phyloP scores from a whole-genome alignment of 371 early-diverging fungal species.

The Synchytrium microbalum region DNA sequence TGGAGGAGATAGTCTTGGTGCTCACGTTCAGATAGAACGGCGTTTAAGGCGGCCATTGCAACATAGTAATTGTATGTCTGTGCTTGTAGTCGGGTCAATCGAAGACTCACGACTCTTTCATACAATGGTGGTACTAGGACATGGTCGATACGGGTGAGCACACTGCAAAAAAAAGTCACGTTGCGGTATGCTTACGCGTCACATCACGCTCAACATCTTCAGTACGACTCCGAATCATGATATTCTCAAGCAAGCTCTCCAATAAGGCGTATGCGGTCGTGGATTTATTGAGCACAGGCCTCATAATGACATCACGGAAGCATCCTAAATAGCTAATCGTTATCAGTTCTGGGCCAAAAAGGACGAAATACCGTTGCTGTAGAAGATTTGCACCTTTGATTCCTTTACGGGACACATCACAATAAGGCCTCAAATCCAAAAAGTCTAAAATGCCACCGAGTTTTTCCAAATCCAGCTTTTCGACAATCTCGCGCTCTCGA shows the following conservation, averaged over 20 bases:
- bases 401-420: neutral
- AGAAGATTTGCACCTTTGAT: neutral
- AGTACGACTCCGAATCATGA: conserved; percentile 60
- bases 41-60: conserved; percentile 57
- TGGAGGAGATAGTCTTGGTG: conserved; percentile 68
- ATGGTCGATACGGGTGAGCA: neutral
- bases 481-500: neutral
- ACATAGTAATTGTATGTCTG: conserved; percentile 57
- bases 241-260: conserved; percentile 42
- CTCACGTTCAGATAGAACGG: conserved; percentile 48
- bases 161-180: too few species aligned
- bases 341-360: too few species aligned
- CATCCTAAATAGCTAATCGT: neutral
- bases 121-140: conserved; percentile 50
- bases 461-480: conserved; percentile 2
- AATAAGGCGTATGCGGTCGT: conserved; percentile 19
- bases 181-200: conserved; percentile 25
- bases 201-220: conserved; percentile 47
- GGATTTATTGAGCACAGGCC: conserved; percentile 7
- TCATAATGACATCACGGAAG: conserved; percentile 9
- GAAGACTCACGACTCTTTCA: conserved; percentile 42
- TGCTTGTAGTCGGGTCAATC: conserved; percentile 53
- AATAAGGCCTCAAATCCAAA: neutral
- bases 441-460: neutral
- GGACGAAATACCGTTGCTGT: neutral